Evolutionary conservation across 1,284 basidiomycete species (phyloP).

Genomic region (Laetiporus sulphureus): DNA sequence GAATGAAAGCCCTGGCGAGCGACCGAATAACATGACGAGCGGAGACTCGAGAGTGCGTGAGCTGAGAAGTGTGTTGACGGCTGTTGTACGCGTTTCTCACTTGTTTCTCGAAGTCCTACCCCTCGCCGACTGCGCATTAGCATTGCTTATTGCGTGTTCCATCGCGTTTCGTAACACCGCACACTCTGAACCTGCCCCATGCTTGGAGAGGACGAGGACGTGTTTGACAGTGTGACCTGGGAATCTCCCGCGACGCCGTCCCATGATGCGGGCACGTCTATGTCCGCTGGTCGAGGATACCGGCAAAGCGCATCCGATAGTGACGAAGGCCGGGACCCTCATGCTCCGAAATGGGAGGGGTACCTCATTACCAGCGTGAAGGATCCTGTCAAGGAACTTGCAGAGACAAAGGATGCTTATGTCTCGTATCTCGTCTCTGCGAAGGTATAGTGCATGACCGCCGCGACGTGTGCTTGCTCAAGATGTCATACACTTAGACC

Average conservation of each 20-base stretch:
- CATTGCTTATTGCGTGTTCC: conserved; percentile 1
- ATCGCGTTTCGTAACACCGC: conserved; percentile 1
- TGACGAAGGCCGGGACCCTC: conserved; percentile 52
- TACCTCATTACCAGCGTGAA: conserved; percentile 82
- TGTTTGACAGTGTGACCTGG: conserved; percentile 84
- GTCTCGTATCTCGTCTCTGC: conserved; percentile 92
- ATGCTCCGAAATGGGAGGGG: conserved; percentile 85
- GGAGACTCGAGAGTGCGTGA: conserved; percentile 12
- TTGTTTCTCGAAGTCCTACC: conserved; percentile 3
- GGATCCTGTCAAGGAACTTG: conserved; percentile 92
- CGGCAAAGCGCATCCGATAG: conserved; percentile 65
- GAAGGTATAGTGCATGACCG: conserved; percentile 45
- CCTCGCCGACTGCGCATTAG: conserved; percentile 11
- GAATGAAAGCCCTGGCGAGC: conserved; percentile 18
- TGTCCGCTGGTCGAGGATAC: conserved; percentile 62
- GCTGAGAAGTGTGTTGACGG: conserved; percentile 20
- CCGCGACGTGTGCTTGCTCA: background rate
- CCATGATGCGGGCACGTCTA: conserved; percentile 32
- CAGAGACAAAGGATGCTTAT: conserved; percentile 94
- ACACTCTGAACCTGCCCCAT: conserved; percentile 29
- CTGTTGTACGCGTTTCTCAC: conserved; percentile 15
- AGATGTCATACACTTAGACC: conserved; percentile 42
- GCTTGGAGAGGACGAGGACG: conserved; percentile 78
- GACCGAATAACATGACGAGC: conserved; percentile 27
- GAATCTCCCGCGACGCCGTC: conserved; percentile 59